Percentiles rank a stretch among this genome's conserved stretches.
Evolutionary conservation across 257 asterid species (phyloP).

Genomic region (Plantago ovata): DNA sequence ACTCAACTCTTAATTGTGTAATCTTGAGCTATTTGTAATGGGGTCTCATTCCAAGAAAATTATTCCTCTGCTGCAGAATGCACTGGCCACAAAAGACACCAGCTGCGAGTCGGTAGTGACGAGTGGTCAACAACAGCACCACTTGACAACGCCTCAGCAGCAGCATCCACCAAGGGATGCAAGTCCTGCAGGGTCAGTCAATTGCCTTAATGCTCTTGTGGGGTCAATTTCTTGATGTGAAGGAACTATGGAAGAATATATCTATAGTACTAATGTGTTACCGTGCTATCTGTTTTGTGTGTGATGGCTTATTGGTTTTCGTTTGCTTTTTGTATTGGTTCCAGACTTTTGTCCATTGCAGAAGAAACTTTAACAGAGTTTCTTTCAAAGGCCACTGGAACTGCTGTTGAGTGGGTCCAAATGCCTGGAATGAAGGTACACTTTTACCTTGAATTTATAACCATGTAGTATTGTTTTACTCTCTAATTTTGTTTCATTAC

Average conservation of each 20-base stretch:
- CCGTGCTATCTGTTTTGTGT: conserved; percentile 23
- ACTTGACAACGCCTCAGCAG: conserved; percentile 77
- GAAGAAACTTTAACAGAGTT: conserved; percentile 95
- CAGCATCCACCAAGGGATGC: conserved; percentile 98
- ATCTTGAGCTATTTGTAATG: conserved; percentile 1
- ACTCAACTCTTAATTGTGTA: conserved; percentile 15
- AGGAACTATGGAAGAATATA: conserved; percentile 16
- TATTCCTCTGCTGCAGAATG: conserved; percentile 35
- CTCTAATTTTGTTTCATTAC: conserved; percentile 12
- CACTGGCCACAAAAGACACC: conserved; percentile 71
- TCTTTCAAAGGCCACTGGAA: conserved; percentile 96
- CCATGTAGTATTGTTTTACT: conserved; percentile 15
- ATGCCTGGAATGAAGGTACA: conserved; percentile 99
- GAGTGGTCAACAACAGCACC: conserved; percentile 70
- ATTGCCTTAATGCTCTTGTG: conserved; percentile 38
- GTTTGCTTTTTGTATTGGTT: conserved; percentile 33
- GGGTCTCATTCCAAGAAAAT: conserved; percentile 8
- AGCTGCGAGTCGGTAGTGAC: conserved; percentile 94
- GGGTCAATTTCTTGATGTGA: conserved; percentile 40
- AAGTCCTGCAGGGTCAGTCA: conserved; percentile 97
- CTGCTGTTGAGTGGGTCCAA: conserved; percentile 99
- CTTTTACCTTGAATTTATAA: conserved; percentile 14
- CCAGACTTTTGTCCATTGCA: conserved; percentile 93
- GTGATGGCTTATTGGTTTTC: conserved; percentile 32
- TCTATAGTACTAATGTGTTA: conserved; percentile 34